phyloP scores from a whole-genome alignment of 1,284 basidiomycete genomes.

The Malassezia caprae region DNA sequence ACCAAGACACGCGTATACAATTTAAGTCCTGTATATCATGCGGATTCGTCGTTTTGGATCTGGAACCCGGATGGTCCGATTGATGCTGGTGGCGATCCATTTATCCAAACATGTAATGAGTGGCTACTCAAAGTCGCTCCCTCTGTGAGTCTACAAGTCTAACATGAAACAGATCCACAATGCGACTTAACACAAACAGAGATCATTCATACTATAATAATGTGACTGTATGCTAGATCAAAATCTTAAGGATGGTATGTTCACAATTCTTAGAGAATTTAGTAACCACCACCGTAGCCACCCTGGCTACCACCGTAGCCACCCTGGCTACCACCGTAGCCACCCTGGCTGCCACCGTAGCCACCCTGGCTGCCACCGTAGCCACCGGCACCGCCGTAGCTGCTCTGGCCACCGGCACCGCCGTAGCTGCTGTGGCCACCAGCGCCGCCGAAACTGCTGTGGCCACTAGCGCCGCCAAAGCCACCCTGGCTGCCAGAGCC shows the following conservation, averaged over 20 bases:
- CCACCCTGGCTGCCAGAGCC: slow-evolving; percentile 1
- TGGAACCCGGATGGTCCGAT: slow-evolving; percentile 16
- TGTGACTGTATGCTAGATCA: background rate
- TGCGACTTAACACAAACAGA: background rate
- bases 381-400: background rate
- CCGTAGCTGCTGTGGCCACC: background rate
- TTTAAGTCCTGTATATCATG: background rate
- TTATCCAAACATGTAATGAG: slow-evolving; percentile 4
- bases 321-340: background rate
- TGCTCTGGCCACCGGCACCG: background rate
- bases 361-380: slow-evolving; percentile 2
- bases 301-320: background rate
- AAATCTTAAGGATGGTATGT: background rate
- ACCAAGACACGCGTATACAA: background rate
- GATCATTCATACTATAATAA: background rate
- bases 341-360: background rate
- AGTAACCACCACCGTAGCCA: slow-evolving; percentile 15
- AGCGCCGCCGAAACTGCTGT: too few relatives aligned
- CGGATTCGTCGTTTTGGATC: slow-evolving; percentile 2
- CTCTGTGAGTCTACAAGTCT: slow-evolving; percentile 1
- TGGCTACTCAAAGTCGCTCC: slow-evolving; percentile 11
- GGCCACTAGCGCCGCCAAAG: slow-evolving; percentile 10
- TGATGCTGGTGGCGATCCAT: slow-evolving; percentile 8
- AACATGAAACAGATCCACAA: background rate
- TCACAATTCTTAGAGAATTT: background rate